Conservation (phyloP, 805 yeast genomes). For the Yarrowia keelungensis region DNA sequence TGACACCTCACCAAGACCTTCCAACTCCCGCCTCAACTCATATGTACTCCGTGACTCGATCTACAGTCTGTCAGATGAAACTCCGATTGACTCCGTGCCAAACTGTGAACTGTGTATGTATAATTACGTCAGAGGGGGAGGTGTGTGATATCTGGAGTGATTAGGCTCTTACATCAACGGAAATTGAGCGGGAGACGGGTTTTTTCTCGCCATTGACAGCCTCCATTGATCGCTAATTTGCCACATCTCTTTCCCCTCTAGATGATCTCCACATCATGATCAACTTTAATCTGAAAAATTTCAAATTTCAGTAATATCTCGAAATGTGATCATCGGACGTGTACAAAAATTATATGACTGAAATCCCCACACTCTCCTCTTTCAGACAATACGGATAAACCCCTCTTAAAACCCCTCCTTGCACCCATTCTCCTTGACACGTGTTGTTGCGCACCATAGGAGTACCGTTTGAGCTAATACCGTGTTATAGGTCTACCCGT, state of each 20-base stretch:
- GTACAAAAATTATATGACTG: too few species aligned
- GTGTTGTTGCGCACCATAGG: not conserved
- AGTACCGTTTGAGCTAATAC: conserved; percentile 14
- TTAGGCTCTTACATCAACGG: not conserved
- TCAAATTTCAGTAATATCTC: not conserved
- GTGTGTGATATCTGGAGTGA: not conserved
- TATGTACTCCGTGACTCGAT: not conserved
- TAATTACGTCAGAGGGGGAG: not conserved
- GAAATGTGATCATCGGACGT: too few species aligned
- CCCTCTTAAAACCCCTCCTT: too few species aligned
- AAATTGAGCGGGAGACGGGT: too few species aligned
- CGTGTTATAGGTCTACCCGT: not conserved
- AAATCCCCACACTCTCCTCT: too few species aligned
- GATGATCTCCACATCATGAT: not conserved
- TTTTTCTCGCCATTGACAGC: too few species aligned
- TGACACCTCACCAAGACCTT: not conserved
- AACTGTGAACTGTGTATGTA: not conserved
- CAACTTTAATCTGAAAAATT: not conserved
- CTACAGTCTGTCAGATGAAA: not conserved
- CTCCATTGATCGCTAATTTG: too few species aligned
- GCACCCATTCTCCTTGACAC: not conserved
- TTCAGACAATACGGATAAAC: too few species aligned
- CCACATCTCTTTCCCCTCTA: too few species aligned
- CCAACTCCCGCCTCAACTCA: too few species aligned
- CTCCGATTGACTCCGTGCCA: not conserved